These are phyloP conservation scores for Ophiocordyceps sinensis DNA, from an alignment of 2,329 filamentous ascomycete genomes.

Conservation along the genomic window DNA sequence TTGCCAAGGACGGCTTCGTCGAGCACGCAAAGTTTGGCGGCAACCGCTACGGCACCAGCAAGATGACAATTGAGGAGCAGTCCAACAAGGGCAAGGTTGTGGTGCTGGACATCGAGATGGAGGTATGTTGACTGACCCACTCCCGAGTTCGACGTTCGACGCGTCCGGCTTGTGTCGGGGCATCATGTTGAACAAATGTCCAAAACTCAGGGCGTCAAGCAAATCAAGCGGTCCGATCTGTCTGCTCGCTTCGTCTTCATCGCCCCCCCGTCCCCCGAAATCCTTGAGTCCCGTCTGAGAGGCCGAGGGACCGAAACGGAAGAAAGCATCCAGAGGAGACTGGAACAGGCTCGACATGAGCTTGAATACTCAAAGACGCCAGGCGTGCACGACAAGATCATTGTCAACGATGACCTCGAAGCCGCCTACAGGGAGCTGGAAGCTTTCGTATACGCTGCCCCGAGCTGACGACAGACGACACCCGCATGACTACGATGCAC, in stretches of 20 bases:
- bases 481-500: neutral
- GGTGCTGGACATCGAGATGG: slow-evolving; percentile 93
- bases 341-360: slow-evolving; percentile 59
- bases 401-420: slow-evolving; percentile 30
- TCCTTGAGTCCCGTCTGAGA: slow-evolving; percentile 59
- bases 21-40: slow-evolving; percentile 76
- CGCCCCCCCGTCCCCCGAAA: slow-evolving; percentile 60
- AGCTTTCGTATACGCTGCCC: slow-evolving; percentile 27
- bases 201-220: slow-evolving; percentile 56
- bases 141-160: neutral
- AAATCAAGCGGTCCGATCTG: slow-evolving; percentile 65
- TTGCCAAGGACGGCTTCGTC: slow-evolving; percentile 60
- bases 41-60: slow-evolving; percentile 78
- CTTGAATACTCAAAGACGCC: slow-evolving; percentile 56
- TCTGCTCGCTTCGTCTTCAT: slow-evolving; percentile 75
- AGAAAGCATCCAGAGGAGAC: slow-evolving; percentile 51
- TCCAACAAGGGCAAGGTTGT: slow-evolving; percentile 58
- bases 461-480: slow-evolving; percentile 4
- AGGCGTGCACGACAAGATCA: slow-evolving; percentile 31
- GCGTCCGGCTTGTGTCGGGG: neutral
- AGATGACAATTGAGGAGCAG: slow-evolving; percentile 64
- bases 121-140: slow-evolving; percentile 33
- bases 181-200: neutral
- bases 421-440: slow-evolving; percentile 39
- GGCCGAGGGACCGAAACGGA: slow-evolving; percentile 69